Evolutionary conservation across 2,329 filamentous ascomycete species (phyloP).

Genomic region (Thelonectria rubi): DNA sequence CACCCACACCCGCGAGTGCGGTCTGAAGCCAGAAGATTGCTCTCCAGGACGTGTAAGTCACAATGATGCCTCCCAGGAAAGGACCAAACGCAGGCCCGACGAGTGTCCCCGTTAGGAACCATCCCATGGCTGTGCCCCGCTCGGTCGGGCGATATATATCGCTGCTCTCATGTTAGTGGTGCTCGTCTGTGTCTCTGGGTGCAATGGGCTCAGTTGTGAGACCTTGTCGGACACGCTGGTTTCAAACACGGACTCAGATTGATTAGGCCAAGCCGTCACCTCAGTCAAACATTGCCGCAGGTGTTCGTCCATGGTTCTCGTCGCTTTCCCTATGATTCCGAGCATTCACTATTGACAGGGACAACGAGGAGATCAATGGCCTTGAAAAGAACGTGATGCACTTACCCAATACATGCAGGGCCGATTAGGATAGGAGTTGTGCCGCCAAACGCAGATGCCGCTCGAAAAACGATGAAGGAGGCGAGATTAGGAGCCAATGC

Average conservation of each 20-base stretch:
- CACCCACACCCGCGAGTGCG: constrained; percentile 69
- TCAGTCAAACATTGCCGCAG: background rate
- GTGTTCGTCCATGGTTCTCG: background rate
- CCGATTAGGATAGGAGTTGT: constrained; percentile 79
- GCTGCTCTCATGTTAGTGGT: constrained; percentile 41
- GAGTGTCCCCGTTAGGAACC: constrained; percentile 76
- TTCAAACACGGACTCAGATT: constrained; percentile 5
- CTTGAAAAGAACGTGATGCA: constrained; percentile 29
- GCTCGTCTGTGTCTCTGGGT: background rate
- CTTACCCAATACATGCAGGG: constrained; percentile 70
- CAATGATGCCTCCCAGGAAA: constrained; percentile 79
- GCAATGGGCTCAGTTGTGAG: constrained; percentile 1
- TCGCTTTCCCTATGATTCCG: background rate
- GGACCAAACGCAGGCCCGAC: constrained; percentile 76
- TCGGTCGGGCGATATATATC: constrained; percentile 73
- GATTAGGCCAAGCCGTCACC: background rate
- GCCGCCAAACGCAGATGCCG: constrained; percentile 78
- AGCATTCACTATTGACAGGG: background rate
- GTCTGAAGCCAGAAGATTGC: constrained; percentile 82
- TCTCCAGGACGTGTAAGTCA: constrained; percentile 77
- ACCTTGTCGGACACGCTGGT: background rate
- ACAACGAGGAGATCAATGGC: background rate
- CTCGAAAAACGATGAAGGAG: constrained; percentile 77
- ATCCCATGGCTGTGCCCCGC: constrained; percentile 76
- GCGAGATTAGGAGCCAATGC: constrained; percentile 76